These are phyloP conservation scores for Ulota crispa DNA, from an alignment of 225 moss, liverwort and hornwort genomes.

Conservation along the genomic window DNA sequence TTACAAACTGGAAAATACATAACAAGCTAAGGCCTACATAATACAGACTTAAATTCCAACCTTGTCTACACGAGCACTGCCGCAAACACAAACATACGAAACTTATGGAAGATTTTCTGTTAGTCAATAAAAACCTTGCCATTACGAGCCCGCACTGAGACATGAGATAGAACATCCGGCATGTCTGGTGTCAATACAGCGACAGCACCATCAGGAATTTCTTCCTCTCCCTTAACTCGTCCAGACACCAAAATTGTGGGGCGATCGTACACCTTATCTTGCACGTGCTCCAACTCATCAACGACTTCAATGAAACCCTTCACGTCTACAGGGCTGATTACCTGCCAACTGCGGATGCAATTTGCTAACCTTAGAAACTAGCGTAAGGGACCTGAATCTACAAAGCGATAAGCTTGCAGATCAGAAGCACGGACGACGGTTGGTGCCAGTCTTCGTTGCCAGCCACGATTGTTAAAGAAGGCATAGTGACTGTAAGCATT, in stretches of 20 bases:
- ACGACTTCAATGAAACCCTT: conserved; percentile 80
- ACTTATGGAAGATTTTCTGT: not conserved
- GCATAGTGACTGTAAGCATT: not conserved
- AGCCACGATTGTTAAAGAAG: not conserved
- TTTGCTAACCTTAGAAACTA: not conserved
- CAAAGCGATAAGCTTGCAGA: not conserved
- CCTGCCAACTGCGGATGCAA: conserved; percentile 75
- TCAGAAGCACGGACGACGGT: not conserved
- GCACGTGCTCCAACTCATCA: conserved; percentile 77
- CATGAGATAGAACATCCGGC: conserved; percentile 96
- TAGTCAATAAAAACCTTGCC: conserved; percentile 63
- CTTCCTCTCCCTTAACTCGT: conserved; percentile 93
- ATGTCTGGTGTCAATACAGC: conserved; percentile 96
- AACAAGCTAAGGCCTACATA: not conserved
- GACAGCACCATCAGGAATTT: conserved; percentile 86
- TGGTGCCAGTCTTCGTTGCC: not conserved
- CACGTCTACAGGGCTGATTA: conserved; percentile 90
- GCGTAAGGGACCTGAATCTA: not conserved
- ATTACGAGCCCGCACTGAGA: conserved; percentile 93
- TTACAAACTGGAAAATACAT: conserved; percentile 13
- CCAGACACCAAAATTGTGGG: conserved; percentile 86
- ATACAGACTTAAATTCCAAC: not conserved
- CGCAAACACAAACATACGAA: not conserved
- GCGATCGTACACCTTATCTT: conserved; percentile 80
- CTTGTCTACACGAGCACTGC: not conserved